Conservation (phyloP, 495 filamentous ascomycete species). For the Penicillium canariense region DNA sequence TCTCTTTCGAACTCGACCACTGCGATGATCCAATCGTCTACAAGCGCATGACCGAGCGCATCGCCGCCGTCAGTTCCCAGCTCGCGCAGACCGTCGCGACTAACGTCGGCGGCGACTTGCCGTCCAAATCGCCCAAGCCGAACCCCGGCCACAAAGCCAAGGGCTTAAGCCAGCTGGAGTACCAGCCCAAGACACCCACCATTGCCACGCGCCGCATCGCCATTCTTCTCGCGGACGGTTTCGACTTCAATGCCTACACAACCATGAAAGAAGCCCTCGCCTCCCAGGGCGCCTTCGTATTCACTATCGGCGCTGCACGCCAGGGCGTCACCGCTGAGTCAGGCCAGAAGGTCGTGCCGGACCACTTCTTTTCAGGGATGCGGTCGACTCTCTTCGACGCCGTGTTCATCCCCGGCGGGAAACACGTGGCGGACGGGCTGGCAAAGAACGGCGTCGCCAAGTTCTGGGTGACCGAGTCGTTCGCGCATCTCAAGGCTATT, state of each 20-base stretch:
- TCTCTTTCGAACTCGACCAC: slow-evolving; percentile 84
- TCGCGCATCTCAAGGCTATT: slow-evolving; percentile 77
- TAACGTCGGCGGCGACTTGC: slow-evolving; percentile 63
- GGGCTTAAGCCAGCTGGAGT: slow-evolving; percentile 67
- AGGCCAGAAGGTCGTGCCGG: slow-evolving; percentile 57
- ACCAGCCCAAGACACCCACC: slow-evolving; percentile 57
- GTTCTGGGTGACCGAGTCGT: slow-evolving; percentile 83
- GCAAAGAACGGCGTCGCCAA: slow-evolving; percentile 71
- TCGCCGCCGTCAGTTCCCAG: slow-evolving; percentile 68
- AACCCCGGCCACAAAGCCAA: slow-evolving; percentile 69
- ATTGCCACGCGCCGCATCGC: slow-evolving; percentile 72
- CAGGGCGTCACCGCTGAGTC: slow-evolving; percentile 54
- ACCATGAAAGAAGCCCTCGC: slow-evolving; percentile 61
- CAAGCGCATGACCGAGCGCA: slow-evolving; percentile 63
- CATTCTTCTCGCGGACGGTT: slow-evolving; percentile 80
- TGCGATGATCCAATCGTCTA: slow-evolving; percentile 86
- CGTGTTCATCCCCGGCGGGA: slow-evolving; percentile 74
- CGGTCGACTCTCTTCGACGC: slow-evolving; percentile 86
- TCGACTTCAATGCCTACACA: slow-evolving; percentile 62
- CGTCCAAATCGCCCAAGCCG: slow-evolving; percentile 43
- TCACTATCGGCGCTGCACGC: slow-evolving; percentile 64
- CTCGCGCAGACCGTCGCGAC: slow-evolving; percentile 70
- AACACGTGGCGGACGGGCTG: slow-evolving; percentile 42
- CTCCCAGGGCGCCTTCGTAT: slow-evolving; percentile 62
- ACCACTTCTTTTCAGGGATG: slow-evolving; percentile 80